Conservation (phyloP, 129 eudicot species). For the Artemisia annua region DNA sequence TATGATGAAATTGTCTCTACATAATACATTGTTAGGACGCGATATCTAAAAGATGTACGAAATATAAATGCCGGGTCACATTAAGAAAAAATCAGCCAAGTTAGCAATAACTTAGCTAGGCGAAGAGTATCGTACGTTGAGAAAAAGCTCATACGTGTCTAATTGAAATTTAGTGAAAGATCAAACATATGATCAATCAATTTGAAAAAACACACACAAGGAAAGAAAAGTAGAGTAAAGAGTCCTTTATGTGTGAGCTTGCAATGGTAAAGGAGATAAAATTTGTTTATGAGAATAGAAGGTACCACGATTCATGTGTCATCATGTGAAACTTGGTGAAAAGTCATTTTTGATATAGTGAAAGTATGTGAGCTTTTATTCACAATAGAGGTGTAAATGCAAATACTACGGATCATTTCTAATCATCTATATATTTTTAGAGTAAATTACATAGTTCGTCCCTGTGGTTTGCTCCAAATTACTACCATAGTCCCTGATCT, state of each 20-base stretch:
- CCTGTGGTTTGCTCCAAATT: too few relatives aligned
- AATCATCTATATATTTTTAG: too few relatives aligned
- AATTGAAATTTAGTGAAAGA: too few relatives aligned
- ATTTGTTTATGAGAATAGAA: conserved; percentile 5
- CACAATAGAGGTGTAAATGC: conserved; percentile 8
- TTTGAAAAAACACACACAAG: background rate
- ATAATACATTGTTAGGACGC: background rate
- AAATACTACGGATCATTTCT: background rate
- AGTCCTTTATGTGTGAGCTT: conserved; percentile 1
- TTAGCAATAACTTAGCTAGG: background rate
- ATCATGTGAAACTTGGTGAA: conserved; percentile 24
- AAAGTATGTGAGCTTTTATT: conserved; percentile 18
- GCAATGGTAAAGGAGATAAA: conserved; percentile 4
- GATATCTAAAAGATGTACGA: too few relatives aligned
- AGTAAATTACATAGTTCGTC: too few relatives aligned
- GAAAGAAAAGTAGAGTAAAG: background rate
- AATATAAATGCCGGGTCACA: too few relatives aligned
- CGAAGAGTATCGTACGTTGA: background rate
- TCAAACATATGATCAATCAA: background rate
- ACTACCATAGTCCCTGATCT: too few relatives aligned
- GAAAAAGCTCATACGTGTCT: too few relatives aligned
- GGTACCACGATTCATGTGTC: conserved; percentile 15
- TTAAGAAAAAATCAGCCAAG: too few relatives aligned
- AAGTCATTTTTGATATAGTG: conserved; percentile 20
- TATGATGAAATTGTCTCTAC: background rate